Evolutionary conservation across 495 filamentous ascomycete genomes (phyloP).

Genomic region (Hyaloscypha bicolor): DNA sequence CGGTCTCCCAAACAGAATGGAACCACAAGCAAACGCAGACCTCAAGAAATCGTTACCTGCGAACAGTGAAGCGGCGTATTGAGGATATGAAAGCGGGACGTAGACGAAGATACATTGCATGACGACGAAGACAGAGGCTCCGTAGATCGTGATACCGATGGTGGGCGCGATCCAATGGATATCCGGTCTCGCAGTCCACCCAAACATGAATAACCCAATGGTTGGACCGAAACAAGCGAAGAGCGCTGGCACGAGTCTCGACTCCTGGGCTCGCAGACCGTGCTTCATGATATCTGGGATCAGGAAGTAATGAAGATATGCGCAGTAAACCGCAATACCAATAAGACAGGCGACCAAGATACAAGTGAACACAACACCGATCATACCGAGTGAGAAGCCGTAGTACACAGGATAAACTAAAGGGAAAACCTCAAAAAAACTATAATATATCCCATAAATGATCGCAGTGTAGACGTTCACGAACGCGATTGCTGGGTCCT

Average conservation of each 20-base stretch:
- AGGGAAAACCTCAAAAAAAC: conserved; percentile 75
- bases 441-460: conserved; percentile 69
- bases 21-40: conserved; percentile 56
- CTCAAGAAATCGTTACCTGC: conserved; percentile 64
- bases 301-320: conserved; percentile 53
- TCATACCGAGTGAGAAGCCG: conserved; percentile 60
- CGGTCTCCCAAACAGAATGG: conserved; percentile 58
- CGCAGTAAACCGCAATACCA: conserved; percentile 52
- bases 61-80: conserved; percentile 63
- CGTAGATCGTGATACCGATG: conserved; percentile 61
- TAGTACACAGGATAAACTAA: conserved; percentile 69
- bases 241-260: conserved; percentile 57
- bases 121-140: conserved; percentile 42
- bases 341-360: conserved; percentile 60
- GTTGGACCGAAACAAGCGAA: conserved; percentile 55
- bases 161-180: conserved; percentile 66
- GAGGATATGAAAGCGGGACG: conserved; percentile 61
- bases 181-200: conserved; percentile 55
- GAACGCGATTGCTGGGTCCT: conserved; percentile 65
- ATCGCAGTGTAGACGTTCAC: conserved; percentile 63
- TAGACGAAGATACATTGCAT: conserved; percentile 70
- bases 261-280: conserved; percentile 51
- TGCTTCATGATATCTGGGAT: conserved; percentile 52
- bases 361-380: conserved; percentile 67
- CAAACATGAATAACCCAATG: conserved; percentile 65